These are phyloP conservation scores for Thalassiosira livingstoniorum DNA, from an alignment of 352 stramenopile species.

Conservation along the genomic window DNA sequence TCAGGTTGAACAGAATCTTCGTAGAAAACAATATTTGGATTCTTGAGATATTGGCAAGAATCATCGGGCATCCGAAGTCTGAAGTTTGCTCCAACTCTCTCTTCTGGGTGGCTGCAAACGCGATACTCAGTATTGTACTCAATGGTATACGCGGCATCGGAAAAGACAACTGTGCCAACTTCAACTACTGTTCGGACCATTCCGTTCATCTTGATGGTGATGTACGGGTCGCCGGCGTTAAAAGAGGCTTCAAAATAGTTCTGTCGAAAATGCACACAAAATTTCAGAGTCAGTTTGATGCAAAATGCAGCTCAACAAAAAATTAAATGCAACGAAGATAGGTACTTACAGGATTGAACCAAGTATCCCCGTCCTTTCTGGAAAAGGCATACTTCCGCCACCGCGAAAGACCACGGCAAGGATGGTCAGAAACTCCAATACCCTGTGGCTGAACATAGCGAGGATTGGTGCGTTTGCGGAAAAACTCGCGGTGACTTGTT, in stretches of 20 bases:
- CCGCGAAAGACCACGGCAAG: constrained; percentile 50
- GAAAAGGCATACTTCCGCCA: constrained; percentile 68
- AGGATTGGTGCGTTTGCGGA: constrained; percentile 60
- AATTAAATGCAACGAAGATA: neutral
- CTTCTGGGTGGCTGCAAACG: constrained; percentile 52
- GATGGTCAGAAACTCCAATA: constrained; percentile 53
- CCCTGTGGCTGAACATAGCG: constrained; percentile 47
- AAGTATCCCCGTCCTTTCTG: constrained; percentile 54
- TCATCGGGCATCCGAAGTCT: constrained; percentile 49
- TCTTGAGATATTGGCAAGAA: constrained; percentile 46
- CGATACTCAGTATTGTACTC: constrained; percentile 64
- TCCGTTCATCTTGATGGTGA: constrained; percentile 64
- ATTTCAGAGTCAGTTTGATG: no score
- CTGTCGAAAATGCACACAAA: neutral
- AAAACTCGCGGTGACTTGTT: constrained; percentile 70
- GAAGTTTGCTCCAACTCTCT: constrained; percentile 37
- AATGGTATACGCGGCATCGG: constrained; percentile 40
- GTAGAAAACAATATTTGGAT: constrained; percentile 59
- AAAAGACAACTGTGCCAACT: constrained; percentile 6
- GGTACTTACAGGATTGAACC: neutral
- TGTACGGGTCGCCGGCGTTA: constrained; percentile 38
- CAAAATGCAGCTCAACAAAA: neutral
- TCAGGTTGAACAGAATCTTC: constrained; percentile 43
- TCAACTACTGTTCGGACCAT: constrained; percentile 54
- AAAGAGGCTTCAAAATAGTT: constrained; percentile 45